Percentiles rank a stretch among this genome's conserved stretches.
Conservation (phyloP, 345 rosid genomes). For the Lenwebbia sp. region DNA sequence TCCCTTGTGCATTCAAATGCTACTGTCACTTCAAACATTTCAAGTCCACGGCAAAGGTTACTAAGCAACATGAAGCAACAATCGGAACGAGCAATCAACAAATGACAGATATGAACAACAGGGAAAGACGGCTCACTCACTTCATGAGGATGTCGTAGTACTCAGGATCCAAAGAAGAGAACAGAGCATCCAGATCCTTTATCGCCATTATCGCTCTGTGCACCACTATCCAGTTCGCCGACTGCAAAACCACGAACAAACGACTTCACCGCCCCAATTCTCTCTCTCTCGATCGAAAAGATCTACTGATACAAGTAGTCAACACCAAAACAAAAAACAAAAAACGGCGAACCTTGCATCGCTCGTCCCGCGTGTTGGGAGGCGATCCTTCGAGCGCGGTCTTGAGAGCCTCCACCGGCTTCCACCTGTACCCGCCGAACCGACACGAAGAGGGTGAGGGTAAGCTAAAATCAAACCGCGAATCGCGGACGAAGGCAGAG, state of each 20-base stretch:
- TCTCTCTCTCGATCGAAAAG: background rate
- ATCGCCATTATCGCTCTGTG: constrained; percentile 90
- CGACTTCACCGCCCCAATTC: background rate
- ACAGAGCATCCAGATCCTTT: constrained; percentile 78
- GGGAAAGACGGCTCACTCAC: constrained; percentile 23
- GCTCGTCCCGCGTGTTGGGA: constrained; percentile 72
- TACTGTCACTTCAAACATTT: background rate
- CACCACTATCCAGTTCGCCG: constrained; percentile 85
- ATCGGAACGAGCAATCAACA: background rate
- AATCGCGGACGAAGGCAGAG: background rate
- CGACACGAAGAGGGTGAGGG: background rate
- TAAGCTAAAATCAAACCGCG: background rate
- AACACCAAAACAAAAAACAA: background rate
- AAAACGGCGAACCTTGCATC: constrained; percentile 62
- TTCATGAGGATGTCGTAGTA: constrained; percentile 93
- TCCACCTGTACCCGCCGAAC: constrained; percentile 14
- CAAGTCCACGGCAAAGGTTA: background rate
- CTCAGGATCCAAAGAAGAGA: constrained; percentile 75
- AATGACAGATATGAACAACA: background rate
- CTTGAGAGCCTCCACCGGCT: constrained; percentile 75
- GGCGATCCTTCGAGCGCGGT: constrained; percentile 91
- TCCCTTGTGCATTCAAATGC: background rate
- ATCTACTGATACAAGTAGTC: background rate
- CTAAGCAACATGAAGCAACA: background rate
- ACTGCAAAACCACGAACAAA: constrained; percentile 24